Percentiles rank a stretch among this genome's conserved stretches.
phyloP scores from a whole-genome alignment of 208 protist genomes.

The Vickermania ingenoplastis region DNA sequence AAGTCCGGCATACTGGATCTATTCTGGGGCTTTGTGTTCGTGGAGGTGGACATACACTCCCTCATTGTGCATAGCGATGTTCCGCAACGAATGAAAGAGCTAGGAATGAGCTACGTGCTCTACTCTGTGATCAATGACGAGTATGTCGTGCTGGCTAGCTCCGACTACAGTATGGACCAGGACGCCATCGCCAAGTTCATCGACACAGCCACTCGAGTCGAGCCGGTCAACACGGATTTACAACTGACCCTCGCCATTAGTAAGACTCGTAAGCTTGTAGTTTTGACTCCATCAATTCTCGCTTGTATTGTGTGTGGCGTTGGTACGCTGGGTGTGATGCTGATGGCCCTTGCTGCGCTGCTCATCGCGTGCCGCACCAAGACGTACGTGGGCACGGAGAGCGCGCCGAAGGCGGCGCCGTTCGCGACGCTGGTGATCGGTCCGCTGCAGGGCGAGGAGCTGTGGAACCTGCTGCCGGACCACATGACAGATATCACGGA shows the following conservation, averaged over 20 bases:
- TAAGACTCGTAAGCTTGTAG: slow-evolving; percentile 9
- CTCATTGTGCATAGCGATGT: slow-evolving; percentile 5
- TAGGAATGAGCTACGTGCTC: slow-evolving; percentile 12
- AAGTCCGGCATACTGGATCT: background rate
- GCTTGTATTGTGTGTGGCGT: slow-evolving; percentile 9
- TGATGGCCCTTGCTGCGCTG: background rate
- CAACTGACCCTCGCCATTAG: slow-evolving; percentile 5
- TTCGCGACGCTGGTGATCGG: slow-evolving; percentile 20
- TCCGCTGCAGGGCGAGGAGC: slow-evolving; percentile 9
- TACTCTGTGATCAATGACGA: slow-evolving; percentile 9
- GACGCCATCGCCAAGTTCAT: background rate
- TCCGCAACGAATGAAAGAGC: background rate
- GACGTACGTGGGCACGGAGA: slow-evolving; percentile 8
- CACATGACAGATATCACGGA: slow-evolving; percentile 10
- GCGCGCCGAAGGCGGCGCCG: slow-evolving; percentile 19
- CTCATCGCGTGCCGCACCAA: slow-evolving; percentile 9
- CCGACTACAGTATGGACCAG: background rate
- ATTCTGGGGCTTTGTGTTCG: slow-evolving; percentile 22
- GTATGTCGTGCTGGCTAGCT: background rate
- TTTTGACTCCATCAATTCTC: slow-evolving; percentile 7
- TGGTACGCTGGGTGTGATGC: slow-evolving; percentile 7
- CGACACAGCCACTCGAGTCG: background rate
- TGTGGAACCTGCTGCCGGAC: slow-evolving; percentile 18
- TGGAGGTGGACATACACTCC: slow-evolving; percentile 8
- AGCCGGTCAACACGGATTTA: slow-evolving; percentile 10